Evolutionary conservation across 2,329 filamentous ascomycete species (phyloP), one percentile per base, ranked within the genome.

Genomic region (Trichoderma sp.): DNA sequence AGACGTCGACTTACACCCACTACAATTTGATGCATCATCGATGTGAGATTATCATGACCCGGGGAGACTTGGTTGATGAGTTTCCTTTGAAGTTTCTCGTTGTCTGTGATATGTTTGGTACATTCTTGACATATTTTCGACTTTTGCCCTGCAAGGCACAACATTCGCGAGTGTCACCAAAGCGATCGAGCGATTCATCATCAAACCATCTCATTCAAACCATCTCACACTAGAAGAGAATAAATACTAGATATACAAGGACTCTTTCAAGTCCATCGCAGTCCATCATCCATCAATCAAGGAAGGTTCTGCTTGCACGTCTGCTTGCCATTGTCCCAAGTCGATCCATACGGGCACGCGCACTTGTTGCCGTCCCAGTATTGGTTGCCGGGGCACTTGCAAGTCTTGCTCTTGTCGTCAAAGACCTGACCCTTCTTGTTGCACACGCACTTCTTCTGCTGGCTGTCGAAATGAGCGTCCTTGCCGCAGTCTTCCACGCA

Each of bases 401-500:
- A 68, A 10, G 30, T 64, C 66, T 67, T 68, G 26, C 26, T 51
- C 3, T 21, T 24, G 1, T 19, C n/a, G 30, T 66, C 56, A 34
- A 57, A 68, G 4, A 43, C 17, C 55, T 68, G 21, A 15, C 64
- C 66, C 6, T 64, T 58, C 2, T 67, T 66, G 19, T 68, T 64
- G 64, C 66, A 68, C 17, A 66, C 66, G 39, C 66, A 68, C 10
- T 19, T 28, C 12, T 65, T 61, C 34, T 52, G 34, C 3, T 48
- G 39, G 7, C 9, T 19, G 3, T 58, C 52, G 6, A 52, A 67
- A 24, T 43, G 24, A 10, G 66, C 63, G n/a, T 68, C 67, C 3
- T 61, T 66, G 21, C 66, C 66, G n/a, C 66, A 68, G n/a, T 68
- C 54, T 21, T 50, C 47, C n/a, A 54, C 57, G 28, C 61, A 67